A percentile compares a stretch with the other conserved stretches of the same genome.
These are phyloP conservation scores for Cetraspora pellucida DNA, from an alignment of 192 early-diverging fungal species.

Conservation along the genomic window DNA sequence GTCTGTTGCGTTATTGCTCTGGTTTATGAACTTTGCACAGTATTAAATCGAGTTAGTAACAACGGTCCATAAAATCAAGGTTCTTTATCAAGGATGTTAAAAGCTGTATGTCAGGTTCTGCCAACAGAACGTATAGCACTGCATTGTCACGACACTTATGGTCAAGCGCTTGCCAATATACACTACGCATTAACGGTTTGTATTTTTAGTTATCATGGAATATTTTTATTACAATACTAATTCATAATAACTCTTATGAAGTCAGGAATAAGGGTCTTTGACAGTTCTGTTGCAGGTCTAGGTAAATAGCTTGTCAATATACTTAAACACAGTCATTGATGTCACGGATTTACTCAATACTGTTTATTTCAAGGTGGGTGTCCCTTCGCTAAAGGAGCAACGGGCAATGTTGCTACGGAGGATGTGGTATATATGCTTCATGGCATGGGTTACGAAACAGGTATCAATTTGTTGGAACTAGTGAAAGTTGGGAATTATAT, in stretches of 20 bases:
- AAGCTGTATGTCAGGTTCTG: slow-evolving; percentile 67
- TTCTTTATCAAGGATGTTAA: slow-evolving; percentile 68
- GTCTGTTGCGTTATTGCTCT: slow-evolving; percentile 29
- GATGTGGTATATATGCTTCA: slow-evolving; percentile 94
- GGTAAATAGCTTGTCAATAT: slow-evolving; percentile 46
- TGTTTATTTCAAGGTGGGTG: slow-evolving; percentile 71
- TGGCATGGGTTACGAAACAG: slow-evolving; percentile 81
- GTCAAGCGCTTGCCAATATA: slow-evolving; percentile 94
- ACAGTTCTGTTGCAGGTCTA: slow-evolving; percentile 90
- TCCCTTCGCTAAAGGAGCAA: slow-evolving; percentile 94
- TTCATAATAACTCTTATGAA: slow-evolving; percentile 32
- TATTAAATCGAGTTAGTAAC: no score
- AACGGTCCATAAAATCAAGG: slow-evolving; percentile 31
- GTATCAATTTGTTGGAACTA: slow-evolving; percentile 73
- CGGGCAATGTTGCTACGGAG: slow-evolving; percentile 96
- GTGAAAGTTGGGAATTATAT: slow-evolving; percentile 87
- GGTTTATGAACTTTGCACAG: no score
- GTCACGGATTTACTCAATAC: background rate
- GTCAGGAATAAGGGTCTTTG: slow-evolving; percentile 88
- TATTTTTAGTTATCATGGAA: background rate
- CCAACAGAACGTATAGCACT: slow-evolving; percentile 80
- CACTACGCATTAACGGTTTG: slow-evolving; percentile 68
- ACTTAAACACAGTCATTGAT: background rate
- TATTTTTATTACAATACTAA: background rate
- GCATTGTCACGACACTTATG: slow-evolving; percentile 98